Evolutionary conservation across 305 asterid genomes (phyloP).

Genomic region (Fraxinus nigra): DNA sequence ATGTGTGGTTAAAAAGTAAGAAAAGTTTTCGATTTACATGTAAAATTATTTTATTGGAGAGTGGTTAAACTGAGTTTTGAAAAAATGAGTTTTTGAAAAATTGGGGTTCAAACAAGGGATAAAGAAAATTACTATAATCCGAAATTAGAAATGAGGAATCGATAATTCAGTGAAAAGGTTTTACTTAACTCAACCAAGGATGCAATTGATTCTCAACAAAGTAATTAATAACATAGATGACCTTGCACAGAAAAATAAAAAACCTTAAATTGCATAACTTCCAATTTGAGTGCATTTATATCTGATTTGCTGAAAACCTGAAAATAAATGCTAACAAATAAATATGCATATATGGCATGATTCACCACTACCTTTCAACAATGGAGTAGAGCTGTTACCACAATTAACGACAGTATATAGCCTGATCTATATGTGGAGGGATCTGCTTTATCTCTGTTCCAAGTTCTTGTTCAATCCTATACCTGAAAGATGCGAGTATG

Average conservation of each 20-base stretch:
- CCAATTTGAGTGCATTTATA: not conserved
- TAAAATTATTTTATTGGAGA: not conserved
- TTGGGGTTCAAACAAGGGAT: not conserved
- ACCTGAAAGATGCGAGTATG: conserved; percentile 43
- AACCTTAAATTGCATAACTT: not conserved
- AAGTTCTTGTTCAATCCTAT: conserved; percentile 91
- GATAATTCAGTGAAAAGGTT: not conserved
- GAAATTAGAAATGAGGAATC: not conserved
- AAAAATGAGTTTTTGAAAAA: not conserved
- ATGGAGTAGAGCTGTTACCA: conserved; percentile 16
- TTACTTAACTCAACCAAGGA: not conserved
- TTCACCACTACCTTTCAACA: conserved; percentile 37
- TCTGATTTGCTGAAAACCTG: not conserved
- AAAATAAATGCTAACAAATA: not conserved
- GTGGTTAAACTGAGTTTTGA: not conserved
- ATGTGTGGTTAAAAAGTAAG: not conserved
- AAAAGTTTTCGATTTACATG: no score
- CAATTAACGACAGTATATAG: conserved; percentile 68
- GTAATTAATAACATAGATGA: not conserved
- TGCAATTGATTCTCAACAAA: not conserved
- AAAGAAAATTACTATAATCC: not conserved
- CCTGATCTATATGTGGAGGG: conserved; percentile 93
- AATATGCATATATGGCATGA: conserved; percentile 8
- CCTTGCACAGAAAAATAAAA: not conserved
- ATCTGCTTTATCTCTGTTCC: conserved; percentile 97